Base-by-base conservation (phyloP, 2,329 filamentous ascomycete species). In the Corniculantispora saksenae region DNA sequence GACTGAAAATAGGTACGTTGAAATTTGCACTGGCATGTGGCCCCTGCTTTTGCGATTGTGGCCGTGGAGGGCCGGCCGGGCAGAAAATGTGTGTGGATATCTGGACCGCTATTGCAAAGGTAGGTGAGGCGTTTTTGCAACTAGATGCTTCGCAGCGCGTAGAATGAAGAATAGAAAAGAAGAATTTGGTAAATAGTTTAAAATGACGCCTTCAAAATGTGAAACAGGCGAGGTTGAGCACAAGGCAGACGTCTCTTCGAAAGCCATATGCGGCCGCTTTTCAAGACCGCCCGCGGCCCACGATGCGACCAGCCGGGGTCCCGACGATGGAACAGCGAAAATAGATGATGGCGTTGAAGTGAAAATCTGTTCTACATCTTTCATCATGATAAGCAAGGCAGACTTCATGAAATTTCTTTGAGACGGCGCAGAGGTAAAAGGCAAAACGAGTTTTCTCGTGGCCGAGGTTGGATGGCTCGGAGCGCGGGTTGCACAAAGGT, bases 181-280 rank as follows among this genome's bases (percentile, higher is more conserved):
- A 32, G 15, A 13, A 2, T 35, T 21, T 17, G 21, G 6, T 45
- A 8, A 7, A 29, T 2, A n/a, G 12, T 13, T 50, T 9, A 25
- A 43, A 1, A 51, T 40, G 45, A 21, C 19, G 35, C 21, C 29
- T 8, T 13, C n/a, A 17, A 19, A 23, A 35, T 15, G 2, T 38
- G 50, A 62, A 48, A 62, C 60, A 23, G 50, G 38, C 60, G 51
- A 62, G 60, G 60, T 62, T 62, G 60, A 62, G 32, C 19, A 35
- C 59, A 55, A 62, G 60, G 47, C 48, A 62, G 60, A 53, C 50
- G 40, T 45, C 40, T 19, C 19, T 25, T 7, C 17, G 2, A 38
- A n/a, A 35, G 50, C 38, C 15, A 27, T 51, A 50, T 63, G 61
- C 32, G 53, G 53, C 61, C 61, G 32, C 43, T 21, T 63, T 54